phyloP scores from a whole-genome alignment of 2,329 filamentous ascomycete species.

The Sordariomycetes sp. region DNA sequence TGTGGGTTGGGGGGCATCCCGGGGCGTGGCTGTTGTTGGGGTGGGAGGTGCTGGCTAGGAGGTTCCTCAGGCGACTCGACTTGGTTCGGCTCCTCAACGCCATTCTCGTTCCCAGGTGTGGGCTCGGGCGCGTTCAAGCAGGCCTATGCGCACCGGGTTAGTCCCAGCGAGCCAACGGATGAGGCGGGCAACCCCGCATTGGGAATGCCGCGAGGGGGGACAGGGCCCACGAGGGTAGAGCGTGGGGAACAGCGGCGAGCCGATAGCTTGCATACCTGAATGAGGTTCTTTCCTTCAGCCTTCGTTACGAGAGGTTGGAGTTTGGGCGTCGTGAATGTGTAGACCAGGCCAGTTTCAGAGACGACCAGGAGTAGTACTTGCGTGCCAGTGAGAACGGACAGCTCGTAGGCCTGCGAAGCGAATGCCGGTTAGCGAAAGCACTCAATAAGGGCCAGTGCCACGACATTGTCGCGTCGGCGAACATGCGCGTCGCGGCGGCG shows the following conservation, averaged over 20 bases:
- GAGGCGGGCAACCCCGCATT: not conserved
- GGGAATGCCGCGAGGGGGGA: slow-evolving; percentile 5
- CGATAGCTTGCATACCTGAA: slow-evolving; percentile 60
- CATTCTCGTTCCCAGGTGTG: slow-evolving; percentile 67
- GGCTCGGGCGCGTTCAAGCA: slow-evolving; percentile 96
- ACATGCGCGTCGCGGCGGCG: not conserved
- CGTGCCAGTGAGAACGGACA: slow-evolving; percentile 94
- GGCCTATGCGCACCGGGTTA: slow-evolving; percentile 46
- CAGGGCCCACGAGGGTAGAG: slow-evolving; percentile 4
- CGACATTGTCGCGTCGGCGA: not conserved
- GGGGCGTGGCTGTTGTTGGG: slow-evolving; percentile 39
- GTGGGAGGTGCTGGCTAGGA: slow-evolving; percentile 62
- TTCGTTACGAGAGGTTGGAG: slow-evolving; percentile 96
- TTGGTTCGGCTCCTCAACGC: slow-evolving; percentile 63
- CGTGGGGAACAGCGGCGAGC: slow-evolving; percentile 18
- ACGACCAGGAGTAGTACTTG: slow-evolving; percentile 95
- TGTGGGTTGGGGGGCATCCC: slow-evolving; percentile 55
- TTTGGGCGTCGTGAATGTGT: slow-evolving; percentile 97
- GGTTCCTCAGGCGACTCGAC: slow-evolving; percentile 91
- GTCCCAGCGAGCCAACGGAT: not conserved
- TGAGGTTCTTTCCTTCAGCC: slow-evolving; percentile 97
- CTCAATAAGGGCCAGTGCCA: not conserved
- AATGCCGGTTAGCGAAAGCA: not conserved
- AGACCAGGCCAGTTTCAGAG: slow-evolving; percentile 93
- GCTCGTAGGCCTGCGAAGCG: slow-evolving; percentile 70